Base-by-base conservation (phyloP, 768 basidiomycete genomes). In the Glaciozyma martinii region DNA sequence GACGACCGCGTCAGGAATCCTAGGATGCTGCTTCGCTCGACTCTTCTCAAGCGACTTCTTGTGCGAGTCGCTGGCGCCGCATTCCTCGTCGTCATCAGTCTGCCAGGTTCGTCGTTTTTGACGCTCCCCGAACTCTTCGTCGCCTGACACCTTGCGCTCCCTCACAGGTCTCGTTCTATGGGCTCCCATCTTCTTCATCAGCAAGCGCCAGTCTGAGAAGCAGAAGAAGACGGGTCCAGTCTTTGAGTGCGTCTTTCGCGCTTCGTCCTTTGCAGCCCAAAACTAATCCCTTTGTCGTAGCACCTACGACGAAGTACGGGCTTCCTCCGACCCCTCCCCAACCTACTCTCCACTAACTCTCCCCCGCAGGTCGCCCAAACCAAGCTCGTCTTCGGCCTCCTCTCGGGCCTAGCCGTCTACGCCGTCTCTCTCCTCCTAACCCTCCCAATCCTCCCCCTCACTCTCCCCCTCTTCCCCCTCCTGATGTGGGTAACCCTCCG, bases 401-500 rank as follows among this genome's bases (percentile, higher is more conserved):
- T 85, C 13, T 85, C 88, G 0, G 89, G 88, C 1, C 65, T 87
- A 5, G 77, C 81, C 59, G 87, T 90, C 37, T 90, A 88, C 83
- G 60, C 80, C 42, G 65, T 75, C 23, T 76, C 81, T 18, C 77
- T 84, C 33, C 43, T 84, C 43, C 43, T 85, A 49, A 88, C 88
- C 0, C 79, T 87, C 71, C 87, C 84, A 4, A 75, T 87, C 67
- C 80, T 83, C 12, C 73, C 76, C 15, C 72, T 88, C 61, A 86
- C 86, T 6, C 72, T 80, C 32, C 73, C 85, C 59, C 72, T 84
- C 33, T 81, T 90, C 9, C 90, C 89, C 3, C 79, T 81, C 7
- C 72, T 86, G 69, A 90, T 92, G 90, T 93, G 90, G 90, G 85
- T 91, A 79, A 82, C 87, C 23, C 79, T 93, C 65, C 84, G 90